Percentiles rank a stretch among this genome's conserved stretches.
phyloP scores from a whole-genome alignment of 2,329 filamentous ascomycete genomes.

The Verticillium zaregamsianum region DNA sequence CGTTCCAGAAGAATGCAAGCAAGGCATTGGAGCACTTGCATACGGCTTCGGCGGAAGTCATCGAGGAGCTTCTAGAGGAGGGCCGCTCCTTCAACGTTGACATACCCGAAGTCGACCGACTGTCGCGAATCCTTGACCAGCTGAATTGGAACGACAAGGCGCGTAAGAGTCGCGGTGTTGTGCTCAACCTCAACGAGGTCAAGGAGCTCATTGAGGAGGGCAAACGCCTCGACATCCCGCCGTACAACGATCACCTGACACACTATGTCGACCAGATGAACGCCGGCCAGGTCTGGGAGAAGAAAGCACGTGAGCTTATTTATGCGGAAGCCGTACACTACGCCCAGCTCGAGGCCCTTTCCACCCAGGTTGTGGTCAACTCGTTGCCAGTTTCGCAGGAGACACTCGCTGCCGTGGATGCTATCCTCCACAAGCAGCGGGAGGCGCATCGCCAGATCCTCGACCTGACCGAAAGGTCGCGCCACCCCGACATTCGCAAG shows the following conservation, averaged over 20 bases:
- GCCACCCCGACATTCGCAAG: constrained; percentile 68
- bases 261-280: constrained; percentile 72
- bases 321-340: constrained; percentile 90
- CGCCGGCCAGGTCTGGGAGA: constrained; percentile 83
- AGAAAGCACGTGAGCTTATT: constrained; percentile 88
- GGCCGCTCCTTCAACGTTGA: constrained; percentile 88
- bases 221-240: constrained; percentile 69
- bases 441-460: constrained; percentile 89
- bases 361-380: constrained; percentile 67
- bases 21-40: constrained; percentile 64
- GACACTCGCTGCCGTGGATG: constrained; percentile 78
- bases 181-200: constrained; percentile 74
- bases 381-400: constrained; percentile 76
- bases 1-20: constrained; percentile 75
- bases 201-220: constrained; percentile 74
- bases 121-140: constrained; percentile 78
- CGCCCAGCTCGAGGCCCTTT: constrained; percentile 87
- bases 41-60: constrained; percentile 62
- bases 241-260: constrained; percentile 74
- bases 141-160: constrained; percentile 86
- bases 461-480: constrained; percentile 74
- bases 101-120: constrained; percentile 78
- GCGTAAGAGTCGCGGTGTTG: constrained; percentile 55
- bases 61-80: constrained; percentile 87
- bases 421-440: constrained; percentile 91